Conservation (phyloP, 768 basidiomycete species). For the Tylopilus subfusipes region DNA sequence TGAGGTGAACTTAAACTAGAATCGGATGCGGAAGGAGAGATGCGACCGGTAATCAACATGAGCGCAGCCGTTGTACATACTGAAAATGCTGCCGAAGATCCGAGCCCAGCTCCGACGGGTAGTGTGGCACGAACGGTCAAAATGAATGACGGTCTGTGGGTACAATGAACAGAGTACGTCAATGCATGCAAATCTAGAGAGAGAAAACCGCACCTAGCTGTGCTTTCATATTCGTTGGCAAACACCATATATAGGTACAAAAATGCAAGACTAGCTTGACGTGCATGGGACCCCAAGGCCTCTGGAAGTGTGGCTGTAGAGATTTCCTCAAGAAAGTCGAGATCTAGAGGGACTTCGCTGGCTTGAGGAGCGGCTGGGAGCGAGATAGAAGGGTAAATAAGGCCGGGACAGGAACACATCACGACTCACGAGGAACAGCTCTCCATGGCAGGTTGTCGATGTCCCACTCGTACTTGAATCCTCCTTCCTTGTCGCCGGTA, state of each 20-base stretch:
- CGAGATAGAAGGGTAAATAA: not conserved
- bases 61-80: slow-evolving; percentile 79
- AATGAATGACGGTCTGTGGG: slow-evolving; percentile 65
- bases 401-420: not conserved
- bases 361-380: slow-evolving; percentile 15
- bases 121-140: slow-evolving; percentile 84
- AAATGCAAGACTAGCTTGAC: slow-evolving; percentile 66
- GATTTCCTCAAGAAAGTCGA: slow-evolving; percentile 69
- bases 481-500: slow-evolving; percentile 14
- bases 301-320: slow-evolving; percentile 39
- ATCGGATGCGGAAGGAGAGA: slow-evolving; percentile 45
- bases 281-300: slow-evolving; percentile 34
- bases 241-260: slow-evolving; percentile 91
- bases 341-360: slow-evolving; percentile 52
- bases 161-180: slow-evolving; percentile 5
- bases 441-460: slow-evolving; percentile 78
- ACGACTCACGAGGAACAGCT: slow-evolving; percentile 43
- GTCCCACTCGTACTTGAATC: slow-evolving; percentile 80
- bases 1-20: slow-evolving; percentile 27
- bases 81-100: slow-evolving; percentile 95
- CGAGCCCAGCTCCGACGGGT: slow-evolving; percentile 93
- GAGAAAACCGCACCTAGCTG: slow-evolving; percentile 49
- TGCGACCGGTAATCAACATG: slow-evolving; percentile 69
- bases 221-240: slow-evolving; percentile 37
- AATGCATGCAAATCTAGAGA: slow-evolving; percentile 12